A percentile compares a stretch with the other conserved stretches of the same genome.
Evolutionary conservation across 208 protist species (phyloP).

Genomic region (Acanthamoeba rhysodes): DNA sequence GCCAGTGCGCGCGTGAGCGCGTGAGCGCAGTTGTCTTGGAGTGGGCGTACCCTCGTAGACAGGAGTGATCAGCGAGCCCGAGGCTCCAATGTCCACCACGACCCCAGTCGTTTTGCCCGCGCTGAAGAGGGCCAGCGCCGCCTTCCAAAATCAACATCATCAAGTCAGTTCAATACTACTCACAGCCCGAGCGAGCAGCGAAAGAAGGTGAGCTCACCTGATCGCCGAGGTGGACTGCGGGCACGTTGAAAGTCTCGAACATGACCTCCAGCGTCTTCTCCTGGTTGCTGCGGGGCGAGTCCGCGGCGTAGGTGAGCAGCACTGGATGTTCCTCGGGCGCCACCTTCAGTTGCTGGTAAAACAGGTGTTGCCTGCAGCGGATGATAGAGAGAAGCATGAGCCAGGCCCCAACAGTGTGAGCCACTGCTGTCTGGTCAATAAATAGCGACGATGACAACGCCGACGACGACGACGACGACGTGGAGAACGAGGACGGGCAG

Average conservation of each 20-base stretch:
- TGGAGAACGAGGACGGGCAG: too few relatives aligned
- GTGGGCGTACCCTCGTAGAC: not conserved
- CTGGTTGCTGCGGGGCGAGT: slow-evolving; percentile 88
- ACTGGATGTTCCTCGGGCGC: slow-evolving; percentile 86
- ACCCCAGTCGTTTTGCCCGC: not conserved
- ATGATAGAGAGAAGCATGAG: not conserved
- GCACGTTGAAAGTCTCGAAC: slow-evolving; percentile 89
- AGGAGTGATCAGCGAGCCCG: not conserved
- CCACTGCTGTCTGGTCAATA: not conserved
- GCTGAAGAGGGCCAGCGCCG: not conserved
- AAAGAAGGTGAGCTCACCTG: not conserved
- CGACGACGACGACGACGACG: too few relatives aligned
- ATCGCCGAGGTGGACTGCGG: slow-evolving; percentile 64
- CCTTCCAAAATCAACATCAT: not conserved
- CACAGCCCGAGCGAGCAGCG: not conserved
- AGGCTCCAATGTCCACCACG: not conserved
- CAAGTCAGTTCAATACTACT: not conserved
- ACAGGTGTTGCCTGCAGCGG: slow-evolving; percentile 85
- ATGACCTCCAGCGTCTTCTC: slow-evolving; percentile 92
- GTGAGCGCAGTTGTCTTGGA: not conserved
- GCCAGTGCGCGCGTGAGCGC: too few relatives aligned
- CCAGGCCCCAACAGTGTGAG: not conserved
- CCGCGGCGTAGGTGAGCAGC: slow-evolving; percentile 83
- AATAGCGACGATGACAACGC: too few relatives aligned
- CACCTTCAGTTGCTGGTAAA: slow-evolving; percentile 87